Evolutionary conservation across 805 yeast species (phyloP).

Genomic region (Candida ovalis): DNA sequence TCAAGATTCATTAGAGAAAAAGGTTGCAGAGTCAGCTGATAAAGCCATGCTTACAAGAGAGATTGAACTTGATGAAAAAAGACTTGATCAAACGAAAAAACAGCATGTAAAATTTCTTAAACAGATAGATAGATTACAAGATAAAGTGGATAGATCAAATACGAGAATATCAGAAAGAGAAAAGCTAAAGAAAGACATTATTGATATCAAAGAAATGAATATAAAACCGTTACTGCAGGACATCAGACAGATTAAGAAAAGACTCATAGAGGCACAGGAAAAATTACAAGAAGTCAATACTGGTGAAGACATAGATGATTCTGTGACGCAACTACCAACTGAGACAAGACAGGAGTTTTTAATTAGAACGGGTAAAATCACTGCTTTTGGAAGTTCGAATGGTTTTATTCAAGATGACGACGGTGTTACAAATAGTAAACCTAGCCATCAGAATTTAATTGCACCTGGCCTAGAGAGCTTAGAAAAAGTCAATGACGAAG

Average conservation of each 20-base stretch:
- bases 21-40: constrained; percentile 68
- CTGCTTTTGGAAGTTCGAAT: constrained; percentile 80
- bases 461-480: constrained; percentile 44
- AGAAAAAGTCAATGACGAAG: constrained; percentile 16
- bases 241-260: constrained; percentile 50
- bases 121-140: constrained; percentile 45
- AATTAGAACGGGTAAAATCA: constrained; percentile 85
- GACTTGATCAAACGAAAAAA: constrained; percentile 64
- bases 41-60: constrained; percentile 57
- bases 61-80: constrained; percentile 65
- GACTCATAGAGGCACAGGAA: constrained; percentile 32
- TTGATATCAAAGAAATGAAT: constrained; percentile 45
- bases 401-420: constrained; percentile 49
- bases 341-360: constrained; percentile 79
- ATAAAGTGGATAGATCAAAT: constrained; percentile 45
- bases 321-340: constrained; percentile 48
- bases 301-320: constrained; percentile 13
- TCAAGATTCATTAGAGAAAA: constrained; percentile 74
- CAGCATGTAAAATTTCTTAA: constrained; percentile 40
- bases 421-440: constrained; percentile 22
- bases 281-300: constrained; percentile 3
- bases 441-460: constrained; percentile 40
- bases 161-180: constrained; percentile 66
- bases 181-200: constrained; percentile 50
- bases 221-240: constrained; percentile 55